Evolutionary conservation across 352 stramenopile species (phyloP).

Genomic region (Phytopythium vexans): DNA sequence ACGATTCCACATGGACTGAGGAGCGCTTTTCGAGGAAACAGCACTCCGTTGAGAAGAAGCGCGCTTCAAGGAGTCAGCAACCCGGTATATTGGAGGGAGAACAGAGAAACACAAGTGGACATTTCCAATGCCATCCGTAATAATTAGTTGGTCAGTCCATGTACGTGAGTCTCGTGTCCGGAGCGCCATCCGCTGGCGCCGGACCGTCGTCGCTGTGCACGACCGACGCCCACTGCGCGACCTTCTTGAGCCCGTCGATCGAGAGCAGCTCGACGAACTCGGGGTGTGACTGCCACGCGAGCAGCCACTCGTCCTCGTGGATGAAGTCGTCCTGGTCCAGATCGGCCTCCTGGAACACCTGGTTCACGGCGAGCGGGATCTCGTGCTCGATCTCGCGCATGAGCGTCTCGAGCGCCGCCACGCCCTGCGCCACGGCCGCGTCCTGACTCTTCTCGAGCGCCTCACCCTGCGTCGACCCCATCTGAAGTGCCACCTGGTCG

Average conservation of each 20-base stretch:
- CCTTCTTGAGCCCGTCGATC: constrained; percentile 84
- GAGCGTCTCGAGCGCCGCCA: constrained; percentile 57
- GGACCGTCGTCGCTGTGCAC: constrained; percentile 33
- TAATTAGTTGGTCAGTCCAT: constrained; percentile 34
- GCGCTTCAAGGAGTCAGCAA: no score
- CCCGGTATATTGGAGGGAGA: no score
- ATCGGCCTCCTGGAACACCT: constrained; percentile 78
- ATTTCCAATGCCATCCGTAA: no score
- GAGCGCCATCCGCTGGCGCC: constrained; percentile 15
- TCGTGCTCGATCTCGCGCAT: constrained; percentile 81
- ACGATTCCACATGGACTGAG: no score
- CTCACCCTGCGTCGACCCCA: constrained; percentile 38
- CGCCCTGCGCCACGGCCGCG: constrained; percentile 46
- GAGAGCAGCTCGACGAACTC: constrained; percentile 84
- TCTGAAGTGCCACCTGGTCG: constrained; percentile 71
- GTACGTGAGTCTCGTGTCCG: constrained; percentile 55
- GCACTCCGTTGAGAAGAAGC: no score
- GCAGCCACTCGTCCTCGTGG: constrained; percentile 77
- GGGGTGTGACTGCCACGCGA: constrained; percentile 70
- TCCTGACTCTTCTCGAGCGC: constrained; percentile 35
- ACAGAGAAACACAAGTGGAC: no score
- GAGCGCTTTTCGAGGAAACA: no score
- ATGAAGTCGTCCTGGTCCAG: constrained; percentile 81
- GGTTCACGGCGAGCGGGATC: constrained; percentile 79
- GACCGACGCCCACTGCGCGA: constrained; percentile 73